Evolutionary conservation across 331 rosid species (phyloP), one percentile per base, ranked within the genome.

Genomic region (Dryas integrifolia): DNA sequence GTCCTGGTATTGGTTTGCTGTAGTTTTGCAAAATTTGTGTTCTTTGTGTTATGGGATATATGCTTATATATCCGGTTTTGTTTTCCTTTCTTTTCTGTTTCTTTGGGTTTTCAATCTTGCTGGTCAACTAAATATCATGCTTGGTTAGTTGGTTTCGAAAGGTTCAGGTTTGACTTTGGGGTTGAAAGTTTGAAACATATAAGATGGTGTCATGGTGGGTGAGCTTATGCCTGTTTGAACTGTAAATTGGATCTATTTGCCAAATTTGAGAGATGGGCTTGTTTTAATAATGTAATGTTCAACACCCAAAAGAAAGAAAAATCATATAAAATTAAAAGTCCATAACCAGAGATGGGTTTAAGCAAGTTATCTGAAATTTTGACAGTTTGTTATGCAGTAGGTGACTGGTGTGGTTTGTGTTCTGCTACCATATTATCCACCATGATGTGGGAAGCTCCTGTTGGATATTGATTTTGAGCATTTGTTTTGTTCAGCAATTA

Each of bases 121-220:
- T 71, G 65, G 62, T 72, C 49, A 18, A 57, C 46, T 12, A 47
- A 45, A 51, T 58, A 24, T 65, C n/a, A 15, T 41, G 53, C 47
- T 39, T 56, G 15, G 24, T 21, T 21, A 21, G 24, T 21, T 21
- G 24, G 57, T 57, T 47, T 49, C 57, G 56, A 69, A 57, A 47
- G 56, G 58, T 24, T 18, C 43, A 60, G 55, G 57, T 50, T 59
- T 65, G 72, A 65, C 77, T 78, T 58, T 56, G 73, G 73, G 61
- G 57, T 78, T 63, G 47, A 57, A 39, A 24, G 26, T n/a, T 40
- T 49, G 56, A 57, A 13, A 70, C n/a, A 56, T 44, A 7, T 69
- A 12, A 21, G 52, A 51, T 41, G 74, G 41, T 55, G 9, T 30
- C 35, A 70, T 18, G 16, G 74, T 12, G 60, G 74, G 58, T 26